Percentiles rank a stretch among this genome's conserved stretches.
These are phyloP conservation scores for Cordyceps militaris DNA, from an alignment of 2,329 filamentous ascomycete species.

Conservation along the genomic window DNA sequence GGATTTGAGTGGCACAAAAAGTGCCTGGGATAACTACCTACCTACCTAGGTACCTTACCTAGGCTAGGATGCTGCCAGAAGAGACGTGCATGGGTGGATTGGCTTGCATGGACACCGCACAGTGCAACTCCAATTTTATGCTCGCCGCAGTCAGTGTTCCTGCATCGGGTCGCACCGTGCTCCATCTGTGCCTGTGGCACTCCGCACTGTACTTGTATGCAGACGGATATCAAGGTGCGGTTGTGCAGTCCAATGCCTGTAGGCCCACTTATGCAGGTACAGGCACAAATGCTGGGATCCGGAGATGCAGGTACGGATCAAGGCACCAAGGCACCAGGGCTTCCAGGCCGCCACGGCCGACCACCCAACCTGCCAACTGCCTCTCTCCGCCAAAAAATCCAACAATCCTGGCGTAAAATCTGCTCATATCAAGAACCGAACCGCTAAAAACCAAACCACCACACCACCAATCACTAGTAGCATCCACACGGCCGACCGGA, in stretches of 20 bases:
- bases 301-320: slow-evolving; percentile 6
- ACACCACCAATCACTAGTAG: not conserved
- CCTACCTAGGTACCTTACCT: not conserved
- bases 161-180: not conserved
- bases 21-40: not conserved
- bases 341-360: not conserved
- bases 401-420: not conserved
- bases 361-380: too few species aligned
- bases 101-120: too few species aligned
- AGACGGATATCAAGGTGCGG: not conserved
- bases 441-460: not conserved
- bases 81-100: too few species aligned
- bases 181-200: not conserved
- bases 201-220: not conserved
- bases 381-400: not conserved
- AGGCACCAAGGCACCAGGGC: not conserved
- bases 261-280: slow-evolving; percentile 9
- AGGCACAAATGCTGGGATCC: not conserved
- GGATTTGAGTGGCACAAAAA: not conserved
- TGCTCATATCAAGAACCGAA: not conserved
- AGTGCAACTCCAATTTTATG: too few species aligned
- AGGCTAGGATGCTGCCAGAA: too few species aligned
- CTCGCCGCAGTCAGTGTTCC: too few species aligned
- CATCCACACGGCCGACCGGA: slow-evolving; percentile 2
- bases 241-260: not conserved